Percentiles rank a stretch among this genome's conserved stretches.
phyloP scores from a whole-genome alignment of 2,329 filamentous ascomycete species.

The Cryoendolithus antarcticus region DNA sequence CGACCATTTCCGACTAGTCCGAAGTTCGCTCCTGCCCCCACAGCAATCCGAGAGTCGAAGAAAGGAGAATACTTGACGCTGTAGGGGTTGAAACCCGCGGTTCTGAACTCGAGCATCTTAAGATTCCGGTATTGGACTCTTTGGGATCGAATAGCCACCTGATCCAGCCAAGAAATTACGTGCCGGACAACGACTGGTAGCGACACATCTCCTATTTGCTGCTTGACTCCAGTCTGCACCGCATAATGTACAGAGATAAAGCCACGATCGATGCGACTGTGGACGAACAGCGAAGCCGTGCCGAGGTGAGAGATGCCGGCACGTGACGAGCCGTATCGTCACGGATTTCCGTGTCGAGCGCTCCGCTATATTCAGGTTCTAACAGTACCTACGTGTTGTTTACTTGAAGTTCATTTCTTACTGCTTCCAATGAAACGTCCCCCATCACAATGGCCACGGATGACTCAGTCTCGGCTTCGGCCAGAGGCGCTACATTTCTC shows the following conservation, averaged over 20 bases:
- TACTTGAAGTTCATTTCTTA: too few species aligned
- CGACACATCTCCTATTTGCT: not conserved
- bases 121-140: not conserved
- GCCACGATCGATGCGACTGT: not conserved
- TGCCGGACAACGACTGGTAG: not conserved
- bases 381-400: too few species aligned
- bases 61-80: constrained; percentile 98
- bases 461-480: constrained; percentile 31
- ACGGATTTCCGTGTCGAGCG: too few species aligned
- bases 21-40: constrained; percentile 86
- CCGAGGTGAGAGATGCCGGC: not conserved
- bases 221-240: too few species aligned
- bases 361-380: too few species aligned
- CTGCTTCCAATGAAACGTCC: too few species aligned
- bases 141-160: too few species aligned
- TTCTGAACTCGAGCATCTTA: constrained; percentile 84
- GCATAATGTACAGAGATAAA: too few species aligned
- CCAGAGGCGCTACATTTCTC: constrained; percentile 69
- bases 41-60: constrained; percentile 87
- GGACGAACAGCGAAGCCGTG: not conserved
- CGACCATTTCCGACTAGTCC: constrained; percentile 93
- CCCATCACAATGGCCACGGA: constrained; percentile 14
- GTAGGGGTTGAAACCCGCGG: constrained; percentile 88
- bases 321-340: too few species aligned
- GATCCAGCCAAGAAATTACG: not conserved